These are phyloP conservation scores for Sarocladiaceae sp. DNA, from an alignment of 2,329 filamentous ascomycete species.

Conservation along the genomic window DNA sequence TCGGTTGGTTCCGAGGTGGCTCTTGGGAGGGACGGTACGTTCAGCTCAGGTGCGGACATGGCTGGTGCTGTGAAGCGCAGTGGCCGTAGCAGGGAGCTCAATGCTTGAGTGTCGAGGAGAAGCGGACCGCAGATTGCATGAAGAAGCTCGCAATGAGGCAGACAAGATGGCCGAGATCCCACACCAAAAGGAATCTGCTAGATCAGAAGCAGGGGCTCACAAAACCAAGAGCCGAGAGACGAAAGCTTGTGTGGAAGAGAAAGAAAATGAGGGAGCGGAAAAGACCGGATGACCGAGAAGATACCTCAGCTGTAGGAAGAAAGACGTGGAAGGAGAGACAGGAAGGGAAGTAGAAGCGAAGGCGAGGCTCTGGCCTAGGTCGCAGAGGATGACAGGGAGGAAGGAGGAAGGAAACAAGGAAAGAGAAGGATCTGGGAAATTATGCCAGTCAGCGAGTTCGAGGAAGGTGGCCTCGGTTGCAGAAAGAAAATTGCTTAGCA, in stretches of 20 bases:
- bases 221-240: slow-evolving; percentile 12
- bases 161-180: slow-evolving; percentile 22
- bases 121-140: slow-evolving; percentile 7
- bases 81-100: neutral
- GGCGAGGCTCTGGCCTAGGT: neutral
- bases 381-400: no score
- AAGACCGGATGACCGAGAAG: slow-evolving; percentile 7
- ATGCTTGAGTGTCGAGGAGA: neutral
- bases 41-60: slow-evolving; percentile 25
- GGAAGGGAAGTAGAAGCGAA: neutral
- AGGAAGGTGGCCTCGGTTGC: no score
- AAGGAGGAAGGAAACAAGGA: slow-evolving; percentile 1
- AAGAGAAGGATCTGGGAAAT: neutral
- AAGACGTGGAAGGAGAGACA: slow-evolving; percentile 3
- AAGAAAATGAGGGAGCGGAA: slow-evolving; percentile 10
- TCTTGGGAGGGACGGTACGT: slow-evolving; percentile 22
- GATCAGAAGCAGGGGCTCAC: slow-evolving; percentile 16
- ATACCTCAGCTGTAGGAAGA: neutral
- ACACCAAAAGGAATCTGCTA: slow-evolving; percentile 20
- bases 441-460: no score
- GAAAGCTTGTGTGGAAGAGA: no score
- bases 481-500: no score
- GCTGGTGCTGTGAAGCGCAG: slow-evolving; percentile 3
- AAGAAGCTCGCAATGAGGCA: slow-evolving; percentile 10
- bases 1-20: slow-evolving; percentile 12